Evolutionary conservation across 208 protist species (phyloP).

Genomic region (Leishmania martiniquensis): DNA sequence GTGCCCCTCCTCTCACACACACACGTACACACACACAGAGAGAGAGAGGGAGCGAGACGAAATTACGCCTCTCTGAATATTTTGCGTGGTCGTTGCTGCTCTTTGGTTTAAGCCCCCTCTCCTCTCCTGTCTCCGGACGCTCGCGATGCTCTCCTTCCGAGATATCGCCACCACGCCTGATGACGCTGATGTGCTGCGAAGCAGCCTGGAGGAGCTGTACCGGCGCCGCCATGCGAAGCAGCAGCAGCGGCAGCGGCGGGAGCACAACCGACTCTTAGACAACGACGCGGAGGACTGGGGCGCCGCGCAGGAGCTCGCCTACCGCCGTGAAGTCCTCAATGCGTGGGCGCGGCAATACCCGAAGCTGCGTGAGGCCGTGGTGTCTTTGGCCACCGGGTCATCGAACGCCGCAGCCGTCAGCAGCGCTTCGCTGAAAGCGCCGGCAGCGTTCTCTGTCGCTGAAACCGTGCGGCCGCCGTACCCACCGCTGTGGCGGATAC

Average conservation of each 20-base stretch:
- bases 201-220: conserved; percentile 22
- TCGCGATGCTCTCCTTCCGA: conserved; percentile 24
- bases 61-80: neutral
- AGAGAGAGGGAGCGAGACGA: too few species aligned
- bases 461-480: conserved; percentile 8
- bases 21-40: too few species aligned
- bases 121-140: neutral
- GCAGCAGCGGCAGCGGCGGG: conserved; percentile 12
- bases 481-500: conserved; percentile 50
- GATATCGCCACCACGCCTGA: conserved; percentile 20
- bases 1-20: too few species aligned
- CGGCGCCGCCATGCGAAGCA: conserved; percentile 22
- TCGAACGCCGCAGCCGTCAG: neutral
- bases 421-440: neutral
- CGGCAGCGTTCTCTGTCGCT: conserved; percentile 20
- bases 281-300: conserved; percentile 5
- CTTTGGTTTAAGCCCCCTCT: neutral
- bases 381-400: neutral
- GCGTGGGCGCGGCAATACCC: conserved; percentile 24
- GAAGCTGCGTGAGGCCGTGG: conserved; percentile 17
- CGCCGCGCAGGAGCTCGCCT: conserved; percentile 20
- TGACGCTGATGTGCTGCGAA: conserved; percentile 25
- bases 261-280: neutral
- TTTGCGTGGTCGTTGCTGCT: neutral
- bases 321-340: conserved; percentile 29